Evolutionary conservation across 176 grass and related monocot species (phyloP).

Genomic region (Triticum dicoccoides): DNA sequence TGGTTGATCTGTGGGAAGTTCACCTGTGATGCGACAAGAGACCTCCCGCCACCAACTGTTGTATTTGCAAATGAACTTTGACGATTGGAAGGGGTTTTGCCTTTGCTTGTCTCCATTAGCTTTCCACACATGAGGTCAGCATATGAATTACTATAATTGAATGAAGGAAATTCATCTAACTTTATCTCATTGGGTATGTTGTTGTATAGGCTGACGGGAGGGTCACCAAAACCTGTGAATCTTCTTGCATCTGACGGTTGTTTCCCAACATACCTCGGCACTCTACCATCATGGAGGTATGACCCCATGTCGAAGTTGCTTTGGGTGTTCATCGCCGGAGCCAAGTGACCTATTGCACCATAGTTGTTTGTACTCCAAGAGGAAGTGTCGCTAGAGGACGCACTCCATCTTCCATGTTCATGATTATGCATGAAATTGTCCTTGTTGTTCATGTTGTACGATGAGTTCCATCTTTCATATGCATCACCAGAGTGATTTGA

Average conservation of each 20-base stretch:
- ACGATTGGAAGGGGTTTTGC: not conserved
- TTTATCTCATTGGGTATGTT: slow-evolving; percentile 1
- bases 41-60: not conserved
- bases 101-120: not conserved
- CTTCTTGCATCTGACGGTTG: not conserved
- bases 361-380: not conserved
- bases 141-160: not conserved
- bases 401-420: not conserved
- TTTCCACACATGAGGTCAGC: not conserved
- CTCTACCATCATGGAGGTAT: slow-evolving; percentile 18
- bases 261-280: not conserved
- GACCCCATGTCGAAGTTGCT: slow-evolving; percentile 9
- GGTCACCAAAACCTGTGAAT: not conserved
- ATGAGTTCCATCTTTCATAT: slow-evolving; percentile 17
- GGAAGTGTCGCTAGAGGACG: not conserved
- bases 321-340: not conserved
- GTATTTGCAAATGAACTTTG: not conserved
- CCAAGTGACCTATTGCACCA: slow-evolving; percentile 9
- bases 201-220: not conserved
- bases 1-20: not conserved
- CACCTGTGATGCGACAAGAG: not conserved
- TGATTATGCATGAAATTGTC: slow-evolving; percentile 27
- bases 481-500: not conserved
- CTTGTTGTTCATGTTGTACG: not conserved
- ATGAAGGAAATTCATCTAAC: not conserved